These are phyloP conservation scores for Pleomassaria siparia DNA, from an alignment of 2,329 filamentous ascomycete species.

Conservation along the genomic window DNA sequence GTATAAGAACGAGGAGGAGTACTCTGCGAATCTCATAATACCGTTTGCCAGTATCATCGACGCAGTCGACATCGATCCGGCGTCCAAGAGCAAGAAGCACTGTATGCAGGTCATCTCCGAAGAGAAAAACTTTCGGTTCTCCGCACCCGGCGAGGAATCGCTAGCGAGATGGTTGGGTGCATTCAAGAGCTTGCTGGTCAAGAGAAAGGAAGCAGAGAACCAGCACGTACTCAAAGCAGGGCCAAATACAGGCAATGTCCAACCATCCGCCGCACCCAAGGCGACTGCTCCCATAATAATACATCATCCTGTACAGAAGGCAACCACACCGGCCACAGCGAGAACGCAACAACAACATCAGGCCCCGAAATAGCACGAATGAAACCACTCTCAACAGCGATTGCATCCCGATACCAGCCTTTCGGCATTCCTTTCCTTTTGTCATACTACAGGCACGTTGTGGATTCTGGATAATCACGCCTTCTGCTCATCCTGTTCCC, in stretches of 20 bases:
- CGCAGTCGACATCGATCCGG: conserved; percentile 86
- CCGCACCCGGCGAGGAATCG: conserved; percentile 73
- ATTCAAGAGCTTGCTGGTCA: conserved; percentile 81
- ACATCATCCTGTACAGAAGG: background rate
- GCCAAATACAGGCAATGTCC: conserved; percentile 14
- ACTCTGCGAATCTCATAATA: conserved; percentile 80
- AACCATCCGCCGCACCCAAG: conserved; percentile 6
- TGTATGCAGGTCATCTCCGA: conserved; percentile 94
- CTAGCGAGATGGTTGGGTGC: conserved; percentile 84
- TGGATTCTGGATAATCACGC: conserved; percentile 6
- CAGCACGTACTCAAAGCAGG: conserved; percentile 21
- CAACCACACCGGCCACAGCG: background rate
- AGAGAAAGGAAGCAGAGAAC: conserved; percentile 58
- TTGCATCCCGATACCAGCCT: background rate
- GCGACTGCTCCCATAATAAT: background rate
- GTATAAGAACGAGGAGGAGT: conserved; percentile 92
- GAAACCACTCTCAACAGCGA: background rate
- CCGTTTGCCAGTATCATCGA: conserved; percentile 79
- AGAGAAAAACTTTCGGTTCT: conserved; percentile 64
- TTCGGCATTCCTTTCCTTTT: conserved; percentile 3
- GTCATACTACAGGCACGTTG: background rate
- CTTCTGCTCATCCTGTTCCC: background rate
- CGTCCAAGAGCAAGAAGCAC: conserved; percentile 79
- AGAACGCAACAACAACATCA: background rate
- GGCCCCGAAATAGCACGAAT: background rate